phyloP scores from a whole-genome alignment of 352 stramenopile genomes.

The Blastocystis sp. region DNA sequence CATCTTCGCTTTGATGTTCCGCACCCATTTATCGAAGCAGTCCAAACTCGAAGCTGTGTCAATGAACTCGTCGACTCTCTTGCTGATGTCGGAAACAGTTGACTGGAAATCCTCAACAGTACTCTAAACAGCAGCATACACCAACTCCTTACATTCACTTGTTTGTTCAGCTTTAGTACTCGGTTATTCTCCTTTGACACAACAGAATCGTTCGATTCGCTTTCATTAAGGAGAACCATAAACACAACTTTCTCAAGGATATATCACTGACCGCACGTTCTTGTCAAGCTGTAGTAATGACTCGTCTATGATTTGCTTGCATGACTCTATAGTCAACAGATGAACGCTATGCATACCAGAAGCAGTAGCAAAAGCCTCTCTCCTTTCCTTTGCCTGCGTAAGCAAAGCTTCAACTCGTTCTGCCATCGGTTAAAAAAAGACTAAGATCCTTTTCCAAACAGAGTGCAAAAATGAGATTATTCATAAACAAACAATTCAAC shows the following conservation, averaged over 20 bases:
- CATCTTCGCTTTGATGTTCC: constrained; percentile 53
- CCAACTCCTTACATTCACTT: constrained; percentile 9
- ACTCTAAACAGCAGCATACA: neutral
- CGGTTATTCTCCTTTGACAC: neutral
- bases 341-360: neutral
- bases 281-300: neutral
- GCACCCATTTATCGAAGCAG: constrained; percentile 41
- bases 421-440: neutral
- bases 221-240: neutral
- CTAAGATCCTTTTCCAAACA: too few species aligned
- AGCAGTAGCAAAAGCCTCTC: constrained; percentile 5
- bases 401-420: neutral
- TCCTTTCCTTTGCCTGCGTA: neutral
- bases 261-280: neutral
- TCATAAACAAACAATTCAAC: too few species aligned
- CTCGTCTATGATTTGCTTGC: neutral
- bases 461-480: too few species aligned
- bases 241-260: neutral
- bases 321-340: neutral
- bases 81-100: neutral
- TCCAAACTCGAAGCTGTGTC: constrained; percentile 25
- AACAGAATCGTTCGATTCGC: neutral
- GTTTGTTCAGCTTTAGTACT: neutral
- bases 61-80: neutral
- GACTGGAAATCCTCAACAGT: constrained; percentile 17